phyloP scores from a whole-genome alignment of 805 yeast genomes.

The Hyphopichia homilentoma region DNA sequence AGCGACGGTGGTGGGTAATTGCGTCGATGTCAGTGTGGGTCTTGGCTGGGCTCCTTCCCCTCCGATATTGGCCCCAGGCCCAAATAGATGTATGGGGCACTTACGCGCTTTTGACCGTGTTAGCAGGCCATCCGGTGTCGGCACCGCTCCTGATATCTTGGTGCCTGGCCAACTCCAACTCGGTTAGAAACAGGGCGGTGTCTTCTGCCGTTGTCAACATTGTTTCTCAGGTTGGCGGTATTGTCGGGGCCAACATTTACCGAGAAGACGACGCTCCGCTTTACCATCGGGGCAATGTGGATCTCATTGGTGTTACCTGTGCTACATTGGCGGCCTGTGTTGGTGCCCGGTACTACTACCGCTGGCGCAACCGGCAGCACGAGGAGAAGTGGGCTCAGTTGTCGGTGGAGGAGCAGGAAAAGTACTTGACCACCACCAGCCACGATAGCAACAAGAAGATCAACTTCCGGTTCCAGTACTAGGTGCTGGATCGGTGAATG shows the following conservation, averaged over 20 bases:
- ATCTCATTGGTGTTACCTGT: constrained; percentile 33
- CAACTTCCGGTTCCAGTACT: constrained; percentile 1
- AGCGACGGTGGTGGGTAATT: constrained; percentile 14
- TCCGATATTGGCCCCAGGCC: constrained; percentile 40
- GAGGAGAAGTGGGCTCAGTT: constrained; percentile 49
- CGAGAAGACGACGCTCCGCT: constrained; percentile 54
- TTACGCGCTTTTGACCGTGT: constrained; percentile 32
- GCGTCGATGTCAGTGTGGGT: constrained; percentile 13
- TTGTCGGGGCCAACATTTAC: constrained; percentile 55
- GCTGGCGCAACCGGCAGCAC: constrained; percentile 39
- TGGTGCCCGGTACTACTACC: constrained; percentile 34
- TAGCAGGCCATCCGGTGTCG: constrained; percentile 44
- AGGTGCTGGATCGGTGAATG: too few relatives aligned
- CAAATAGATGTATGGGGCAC: constrained; percentile 40
- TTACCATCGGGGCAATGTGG: constrained; percentile 55
- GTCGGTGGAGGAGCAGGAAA: constrained; percentile 46
- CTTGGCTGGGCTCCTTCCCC: constrained; percentile 17
- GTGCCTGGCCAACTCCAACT: constrained; percentile 60
- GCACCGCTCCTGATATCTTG: constrained; percentile 57
- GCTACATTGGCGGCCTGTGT: constrained; percentile 27
- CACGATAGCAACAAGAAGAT: constrained; percentile 50
- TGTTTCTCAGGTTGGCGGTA: constrained; percentile 55
- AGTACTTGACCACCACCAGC: constrained; percentile 41
- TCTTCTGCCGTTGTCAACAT: constrained; percentile 65
- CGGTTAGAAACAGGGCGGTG: constrained; percentile 62